Evolutionary conservation across 2,329 filamentous ascomycete species (phyloP).

Genomic region (Trichoderma lentiforme): DNA sequence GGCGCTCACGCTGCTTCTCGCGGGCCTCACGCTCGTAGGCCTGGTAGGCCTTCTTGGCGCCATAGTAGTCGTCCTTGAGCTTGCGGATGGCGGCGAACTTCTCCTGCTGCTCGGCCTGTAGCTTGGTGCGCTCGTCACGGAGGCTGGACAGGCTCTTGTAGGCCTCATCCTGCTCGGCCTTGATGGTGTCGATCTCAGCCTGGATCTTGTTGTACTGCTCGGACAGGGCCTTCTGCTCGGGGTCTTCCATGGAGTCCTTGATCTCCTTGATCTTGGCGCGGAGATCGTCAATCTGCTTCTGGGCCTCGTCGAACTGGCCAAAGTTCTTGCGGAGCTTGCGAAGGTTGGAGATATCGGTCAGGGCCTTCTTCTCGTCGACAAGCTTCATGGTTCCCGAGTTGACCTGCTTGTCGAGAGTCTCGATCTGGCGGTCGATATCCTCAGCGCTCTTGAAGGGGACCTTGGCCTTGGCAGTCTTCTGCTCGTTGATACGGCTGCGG

Average conservation of each 20-base stretch:
- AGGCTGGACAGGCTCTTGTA: constrained; percentile 85
- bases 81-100: constrained; percentile 80
- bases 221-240: constrained; percentile 81
- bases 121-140: constrained; percentile 79
- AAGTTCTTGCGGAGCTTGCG: constrained; percentile 92
- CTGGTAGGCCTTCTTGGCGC: constrained; percentile 74
- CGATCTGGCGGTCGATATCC: constrained; percentile 82
- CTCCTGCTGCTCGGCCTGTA: constrained; percentile 81
- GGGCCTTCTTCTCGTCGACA: constrained; percentile 94
- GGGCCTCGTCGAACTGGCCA: constrained; percentile 73
- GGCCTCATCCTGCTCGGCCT: constrained; percentile 84
- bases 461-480: constrained; percentile 79
- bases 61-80: constrained; percentile 86
- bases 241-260: constrained; percentile 85
- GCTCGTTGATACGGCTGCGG: constrained; percentile 78
- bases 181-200: constrained; percentile 83
- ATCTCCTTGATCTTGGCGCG: constrained; percentile 85
- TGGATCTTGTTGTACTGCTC: constrained; percentile 84
- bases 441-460: constrained; percentile 83
- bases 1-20: constrained; percentile 71
- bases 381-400: constrained; percentile 89
- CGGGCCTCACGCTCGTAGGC: constrained; percentile 82
- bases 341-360: constrained; percentile 76
- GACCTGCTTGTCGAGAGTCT: constrained; percentile 76
- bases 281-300: constrained; percentile 85